Evolutionary conservation across 2,329 filamentous ascomycete genomes (phyloP).

Genomic region (Didymella pinodella): DNA sequence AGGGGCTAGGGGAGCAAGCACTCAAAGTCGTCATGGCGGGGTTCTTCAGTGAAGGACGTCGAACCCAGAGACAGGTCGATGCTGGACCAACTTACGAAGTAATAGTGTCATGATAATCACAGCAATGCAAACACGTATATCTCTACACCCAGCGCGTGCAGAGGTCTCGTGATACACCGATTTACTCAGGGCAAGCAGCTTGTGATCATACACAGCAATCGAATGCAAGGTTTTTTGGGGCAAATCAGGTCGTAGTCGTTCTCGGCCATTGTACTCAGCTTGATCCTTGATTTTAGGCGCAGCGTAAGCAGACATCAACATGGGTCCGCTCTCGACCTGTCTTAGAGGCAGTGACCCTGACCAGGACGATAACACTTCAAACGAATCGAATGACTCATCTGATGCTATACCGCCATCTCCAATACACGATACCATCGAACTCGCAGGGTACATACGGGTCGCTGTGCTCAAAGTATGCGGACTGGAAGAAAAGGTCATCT

Average conservation of each 20-base stretch:
- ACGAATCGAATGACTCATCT: background rate
- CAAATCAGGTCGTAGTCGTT: background rate
- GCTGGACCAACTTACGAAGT: conserved; percentile 2
- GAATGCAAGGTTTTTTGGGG: background rate
- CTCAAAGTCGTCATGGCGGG: conserved; percentile 19
- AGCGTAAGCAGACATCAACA: background rate
- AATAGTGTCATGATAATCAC: background rate
- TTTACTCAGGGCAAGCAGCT: background rate
- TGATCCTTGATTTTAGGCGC: background rate
- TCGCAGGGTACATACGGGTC: background rate
- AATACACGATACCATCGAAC: background rate
- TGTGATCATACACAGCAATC: background rate
- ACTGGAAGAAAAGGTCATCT: background rate
- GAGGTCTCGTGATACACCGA: background rate
- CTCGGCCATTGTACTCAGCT: background rate
- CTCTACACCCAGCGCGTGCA: background rate
- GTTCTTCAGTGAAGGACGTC: conserved; percentile 17
- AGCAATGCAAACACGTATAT: background rate
- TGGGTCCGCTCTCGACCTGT: background rate
- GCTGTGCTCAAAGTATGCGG: background rate
- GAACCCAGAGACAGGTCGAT: conserved; percentile 17
- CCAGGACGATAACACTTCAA: background rate
- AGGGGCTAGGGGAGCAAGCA: background rate
- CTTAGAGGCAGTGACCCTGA: background rate
- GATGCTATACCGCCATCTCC: background rate